phyloP scores from a whole-genome alignment of 2,329 filamentous ascomycete genomes.

The Chrysoporthe puriensis region DNA sequence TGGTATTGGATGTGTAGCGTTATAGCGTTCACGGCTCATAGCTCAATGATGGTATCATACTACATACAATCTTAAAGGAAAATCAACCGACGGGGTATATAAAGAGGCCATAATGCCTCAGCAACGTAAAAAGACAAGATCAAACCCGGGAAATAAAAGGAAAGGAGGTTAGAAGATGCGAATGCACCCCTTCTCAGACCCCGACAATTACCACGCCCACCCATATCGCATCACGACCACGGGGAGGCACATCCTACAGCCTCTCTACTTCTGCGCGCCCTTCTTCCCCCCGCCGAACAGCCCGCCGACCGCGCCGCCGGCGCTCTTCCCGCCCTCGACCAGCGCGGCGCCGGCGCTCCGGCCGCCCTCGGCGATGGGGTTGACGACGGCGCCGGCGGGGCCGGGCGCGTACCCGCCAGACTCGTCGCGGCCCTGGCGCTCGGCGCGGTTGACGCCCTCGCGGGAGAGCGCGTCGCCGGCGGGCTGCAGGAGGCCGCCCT shows the following conservation, averaged over 20 bases:
- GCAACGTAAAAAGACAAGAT: background rate
- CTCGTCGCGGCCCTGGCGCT: slow-evolving; percentile 67
- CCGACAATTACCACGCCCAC: background rate
- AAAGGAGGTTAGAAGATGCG: background rate
- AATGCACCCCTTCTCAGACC: too few relatives aligned
- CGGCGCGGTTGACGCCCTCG: slow-evolving; percentile 67
- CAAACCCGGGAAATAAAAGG: background rate
- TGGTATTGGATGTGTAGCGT: background rate
- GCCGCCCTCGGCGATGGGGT: slow-evolving; percentile 36
- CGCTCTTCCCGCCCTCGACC: slow-evolving; percentile 39
- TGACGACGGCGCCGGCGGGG: slow-evolving; percentile 32
- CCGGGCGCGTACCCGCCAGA: slow-evolving; percentile 50
- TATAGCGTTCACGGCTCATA: background rate
- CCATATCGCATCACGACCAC: background rate
- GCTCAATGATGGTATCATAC: background rate
- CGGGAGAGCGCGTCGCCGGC: slow-evolving; percentile 64
- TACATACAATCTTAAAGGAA: background rate
- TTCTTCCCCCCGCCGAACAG: slow-evolving; percentile 39
- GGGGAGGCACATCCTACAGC: too few relatives aligned
- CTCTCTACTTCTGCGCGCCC: background rate
- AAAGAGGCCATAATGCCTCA: too few relatives aligned
- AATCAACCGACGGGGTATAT: slow-evolving; percentile 23
- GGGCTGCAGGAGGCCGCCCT: slow-evolving; percentile 68
- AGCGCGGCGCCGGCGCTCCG: slow-evolving; percentile 36
- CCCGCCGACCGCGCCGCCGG: slow-evolving; percentile 39